Conservation (phyloP, 2,329 filamentous ascomycete genomes). For the Alternaria metachromatica region DNA sequence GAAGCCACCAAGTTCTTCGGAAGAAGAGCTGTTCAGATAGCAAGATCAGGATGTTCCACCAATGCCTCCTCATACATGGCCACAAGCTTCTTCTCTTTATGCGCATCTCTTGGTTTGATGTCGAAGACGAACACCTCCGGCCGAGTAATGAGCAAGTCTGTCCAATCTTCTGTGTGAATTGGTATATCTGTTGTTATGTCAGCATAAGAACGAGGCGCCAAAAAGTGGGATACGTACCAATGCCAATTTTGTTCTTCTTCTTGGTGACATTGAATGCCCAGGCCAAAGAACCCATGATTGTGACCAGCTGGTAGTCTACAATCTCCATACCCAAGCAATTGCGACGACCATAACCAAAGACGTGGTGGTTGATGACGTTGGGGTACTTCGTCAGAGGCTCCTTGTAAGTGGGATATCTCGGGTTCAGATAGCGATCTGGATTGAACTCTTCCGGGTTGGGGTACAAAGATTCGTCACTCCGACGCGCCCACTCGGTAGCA, state of each 20-base stretch:
- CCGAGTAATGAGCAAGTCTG: constrained; percentile 4
- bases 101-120: background rate
- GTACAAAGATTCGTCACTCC: constrained; percentile 63
- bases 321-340: constrained; percentile 19
- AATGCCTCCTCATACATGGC: constrained; percentile 3
- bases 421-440: constrained; percentile 63
- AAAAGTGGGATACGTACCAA: background rate
- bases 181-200: background rate
- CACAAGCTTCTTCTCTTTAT: constrained; percentile 1
- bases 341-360: constrained; percentile 21
- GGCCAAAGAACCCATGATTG: constrained; percentile 15
- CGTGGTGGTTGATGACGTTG: constrained; percentile 14
- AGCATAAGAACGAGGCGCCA: background rate
- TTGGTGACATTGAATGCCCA: constrained; percentile 19
- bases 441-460: constrained; percentile 65
- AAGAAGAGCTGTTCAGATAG: background rate
- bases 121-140: constrained; percentile 3
- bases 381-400: constrained; percentile 18
- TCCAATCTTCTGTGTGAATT: background rate
- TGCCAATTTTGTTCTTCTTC: constrained; percentile 4
- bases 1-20: fast-evolving
- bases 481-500: constrained; percentile 52
- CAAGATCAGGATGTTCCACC: background rate
- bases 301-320: constrained; percentile 17
- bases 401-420: constrained; percentile 17